Evolutionary conservation across 768 basidiomycete genomes (phyloP).

Genomic region (Cyathus striatus): DNA sequence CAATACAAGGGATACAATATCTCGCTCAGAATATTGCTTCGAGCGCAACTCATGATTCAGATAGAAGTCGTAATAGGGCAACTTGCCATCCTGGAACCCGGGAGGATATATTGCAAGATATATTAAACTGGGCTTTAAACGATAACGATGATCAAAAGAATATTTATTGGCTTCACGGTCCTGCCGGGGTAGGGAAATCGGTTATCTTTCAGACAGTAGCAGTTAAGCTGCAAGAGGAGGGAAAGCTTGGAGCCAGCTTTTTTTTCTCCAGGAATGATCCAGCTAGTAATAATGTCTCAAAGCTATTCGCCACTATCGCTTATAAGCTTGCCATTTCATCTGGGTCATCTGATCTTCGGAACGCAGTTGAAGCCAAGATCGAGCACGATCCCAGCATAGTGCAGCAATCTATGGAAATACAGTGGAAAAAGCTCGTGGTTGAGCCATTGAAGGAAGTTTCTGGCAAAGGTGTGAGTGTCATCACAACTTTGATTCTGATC

Average conservation of each 20-base stretch:
- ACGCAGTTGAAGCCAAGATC: conserved; percentile 5
- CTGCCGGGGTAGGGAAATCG: conserved; percentile 16
- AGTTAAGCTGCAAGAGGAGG: conserved; percentile 5
- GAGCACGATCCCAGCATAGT: conserved; percentile 9
- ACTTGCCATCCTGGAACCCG: conserved; percentile 1
- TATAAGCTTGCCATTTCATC: conserved; percentile 14
- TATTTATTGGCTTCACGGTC: conserved; percentile 14
- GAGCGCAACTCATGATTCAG: neutral
- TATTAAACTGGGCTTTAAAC: conserved; percentile 2
- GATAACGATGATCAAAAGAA: neutral
- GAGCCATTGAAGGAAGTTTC: conserved; percentile 4
- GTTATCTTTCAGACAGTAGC: conserved; percentile 13
- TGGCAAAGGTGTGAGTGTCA: neutral
- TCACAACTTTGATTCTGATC: neutral
- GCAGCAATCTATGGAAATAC: conserved; percentile 5
- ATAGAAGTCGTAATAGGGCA: neutral
- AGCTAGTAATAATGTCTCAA: conserved; percentile 14
- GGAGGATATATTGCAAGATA: neutral
- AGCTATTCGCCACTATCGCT: conserved; percentile 21
- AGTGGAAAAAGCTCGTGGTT: conserved; percentile 10
- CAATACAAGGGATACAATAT: neutral
- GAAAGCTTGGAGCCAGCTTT: conserved; percentile 20
- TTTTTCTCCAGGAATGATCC: conserved; percentile 23
- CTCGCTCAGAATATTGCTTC: neutral
- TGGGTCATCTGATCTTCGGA: conserved; percentile 3